Base-by-base conservation (phyloP, 495 filamentous ascomycete species). In the Filosporella fistucella region DNA sequence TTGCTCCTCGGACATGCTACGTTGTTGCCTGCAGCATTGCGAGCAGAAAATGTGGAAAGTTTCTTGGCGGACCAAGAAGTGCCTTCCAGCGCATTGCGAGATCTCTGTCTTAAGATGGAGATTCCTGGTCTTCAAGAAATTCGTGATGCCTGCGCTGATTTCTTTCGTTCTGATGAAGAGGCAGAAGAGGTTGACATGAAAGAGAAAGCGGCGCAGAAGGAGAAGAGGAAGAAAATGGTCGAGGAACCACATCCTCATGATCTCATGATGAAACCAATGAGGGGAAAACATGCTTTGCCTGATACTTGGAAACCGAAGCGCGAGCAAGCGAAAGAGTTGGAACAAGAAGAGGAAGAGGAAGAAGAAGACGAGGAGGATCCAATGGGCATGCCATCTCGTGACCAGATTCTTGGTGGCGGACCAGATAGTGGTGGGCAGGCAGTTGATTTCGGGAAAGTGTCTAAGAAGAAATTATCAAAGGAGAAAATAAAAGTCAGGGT, bases 61-160 rank as follows among this genome's bases (percentile, higher is more conserved):
- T 77, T 77, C 42, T 58, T 77, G 10, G 58, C 58, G 6, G 64
- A 75, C 33, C 41, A 60, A 17, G 58, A 68, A 13, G 62, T 76
- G 17, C 60, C 66, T 1, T 62, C 63, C 22, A 57, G 69, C 1
- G 71, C 75, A 42, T 47, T 78, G 8, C 60, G 71, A 16, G 74
- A 76, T 47, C 54, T 77, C 6, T 72, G 68, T 32, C 62, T 77
- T 16, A 68, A 64, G 38, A 57, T 78, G 14, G 70, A 75, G 32
- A 52, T 63, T 22, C 70, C 71, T 14, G 63, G 58, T 24, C 59
- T 73, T 4, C 66, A 77, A 53, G 66, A 69, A 11, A 66, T 76
- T 24, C 65, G 72, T 17, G 69, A 77, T 57, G 72, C 74, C 16
- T 76, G 73, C 54, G 71, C 75, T 13, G 74, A 78, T 57, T 67